Percentiles rank a stretch among this genome's conserved stretches.
Evolutionary conservation across 495 filamentous ascomycete species (phyloP).

Genomic region (Aspergillus egyptiacus): DNA sequence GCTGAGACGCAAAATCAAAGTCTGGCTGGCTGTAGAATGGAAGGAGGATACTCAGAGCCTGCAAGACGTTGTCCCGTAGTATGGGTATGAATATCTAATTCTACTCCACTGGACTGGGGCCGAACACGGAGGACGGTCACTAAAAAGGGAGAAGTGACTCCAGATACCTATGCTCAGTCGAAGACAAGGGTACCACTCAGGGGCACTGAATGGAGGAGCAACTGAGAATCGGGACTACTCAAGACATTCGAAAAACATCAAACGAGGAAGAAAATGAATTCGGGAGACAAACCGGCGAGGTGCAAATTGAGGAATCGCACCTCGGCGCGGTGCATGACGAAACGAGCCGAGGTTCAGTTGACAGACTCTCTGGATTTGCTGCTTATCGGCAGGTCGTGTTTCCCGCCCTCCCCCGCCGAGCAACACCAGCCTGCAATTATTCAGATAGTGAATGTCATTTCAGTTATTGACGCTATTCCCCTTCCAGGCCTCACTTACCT

Average conservation of each 20-base stretch:
- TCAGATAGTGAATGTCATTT: neutral
- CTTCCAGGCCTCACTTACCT: constrained; percentile 1
- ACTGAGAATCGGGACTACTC: constrained; percentile 1
- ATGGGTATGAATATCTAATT: constrained; percentile 1
- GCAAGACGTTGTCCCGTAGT: neutral
- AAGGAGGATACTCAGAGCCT: neutral
- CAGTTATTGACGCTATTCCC: neutral
- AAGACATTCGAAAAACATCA: neutral
- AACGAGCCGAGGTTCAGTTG: constrained; percentile 35
- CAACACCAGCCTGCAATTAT: neutral
- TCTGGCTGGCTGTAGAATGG: neutral
- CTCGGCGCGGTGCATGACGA: constrained; percentile 34
- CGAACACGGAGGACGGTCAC: constrained; percentile 9
- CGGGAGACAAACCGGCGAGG: neutral
- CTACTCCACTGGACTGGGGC: constrained; percentile 10
- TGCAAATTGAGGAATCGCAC: constrained; percentile 19
- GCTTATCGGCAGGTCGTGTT: constrained; percentile 10
- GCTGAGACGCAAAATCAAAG: neutral
- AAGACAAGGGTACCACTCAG: constrained; percentile 4
- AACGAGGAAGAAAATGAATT: constrained; percentile 9
- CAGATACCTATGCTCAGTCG: neutral
- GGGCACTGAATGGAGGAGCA: neutral
- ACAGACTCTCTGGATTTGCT: neutral
- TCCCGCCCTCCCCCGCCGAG: constrained; percentile 19
- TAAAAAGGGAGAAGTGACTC: neutral